Evolutionary conservation across 2,329 filamentous ascomycete species (phyloP).

Genomic region (Fusarium continuum): DNA sequence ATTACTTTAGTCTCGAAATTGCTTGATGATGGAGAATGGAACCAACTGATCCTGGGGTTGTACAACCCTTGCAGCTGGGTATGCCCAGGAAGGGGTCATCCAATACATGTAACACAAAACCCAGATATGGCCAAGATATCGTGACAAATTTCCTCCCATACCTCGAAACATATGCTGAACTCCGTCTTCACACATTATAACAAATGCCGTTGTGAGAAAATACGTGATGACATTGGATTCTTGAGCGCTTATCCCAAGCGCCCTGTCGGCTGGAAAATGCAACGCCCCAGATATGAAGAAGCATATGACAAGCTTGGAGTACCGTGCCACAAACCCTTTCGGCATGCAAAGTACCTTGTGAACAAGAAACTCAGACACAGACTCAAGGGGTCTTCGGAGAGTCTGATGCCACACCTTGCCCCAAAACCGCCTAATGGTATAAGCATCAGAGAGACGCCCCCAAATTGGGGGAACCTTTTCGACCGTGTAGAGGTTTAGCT

Average conservation of each 20-base stretch:
- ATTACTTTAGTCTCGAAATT: not conserved
- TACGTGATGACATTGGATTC: slow-evolving; percentile 25
- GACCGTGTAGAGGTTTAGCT: slow-evolving; percentile 12
- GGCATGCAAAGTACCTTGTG: slow-evolving; percentile 14
- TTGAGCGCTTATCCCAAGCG: slow-evolving; percentile 17
- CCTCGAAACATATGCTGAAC: slow-evolving; percentile 5
- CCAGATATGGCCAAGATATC: slow-evolving; percentile 25
- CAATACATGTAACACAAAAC: slow-evolving; percentile 29
- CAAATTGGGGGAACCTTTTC: slow-evolving; percentile 31
- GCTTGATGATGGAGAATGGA: slow-evolving; percentile 5
- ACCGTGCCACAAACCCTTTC: slow-evolving; percentile 15
- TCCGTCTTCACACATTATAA: slow-evolving; percentile 29
- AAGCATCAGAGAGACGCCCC: slow-evolving; percentile 19
- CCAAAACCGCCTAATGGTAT: slow-evolving; percentile 32
- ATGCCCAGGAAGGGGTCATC: slow-evolving; percentile 36
- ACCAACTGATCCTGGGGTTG: slow-evolving; percentile 16
- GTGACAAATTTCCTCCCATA: not conserved
- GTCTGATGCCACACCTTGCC: slow-evolving; percentile 35
- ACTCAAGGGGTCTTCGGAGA: slow-evolving; percentile 27
- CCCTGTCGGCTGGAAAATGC: slow-evolving; percentile 26
- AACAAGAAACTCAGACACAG: slow-evolving; percentile 16
- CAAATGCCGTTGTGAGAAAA: slow-evolving; percentile 21
- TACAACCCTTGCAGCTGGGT: slow-evolving; percentile 29
- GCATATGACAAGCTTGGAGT: slow-evolving; percentile 24
- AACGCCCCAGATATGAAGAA: slow-evolving; percentile 31